These are phyloP conservation scores for Eucalyptus tenuipes DNA, from an alignment of 345 rosid species.

Conservation along the genomic window DNA sequence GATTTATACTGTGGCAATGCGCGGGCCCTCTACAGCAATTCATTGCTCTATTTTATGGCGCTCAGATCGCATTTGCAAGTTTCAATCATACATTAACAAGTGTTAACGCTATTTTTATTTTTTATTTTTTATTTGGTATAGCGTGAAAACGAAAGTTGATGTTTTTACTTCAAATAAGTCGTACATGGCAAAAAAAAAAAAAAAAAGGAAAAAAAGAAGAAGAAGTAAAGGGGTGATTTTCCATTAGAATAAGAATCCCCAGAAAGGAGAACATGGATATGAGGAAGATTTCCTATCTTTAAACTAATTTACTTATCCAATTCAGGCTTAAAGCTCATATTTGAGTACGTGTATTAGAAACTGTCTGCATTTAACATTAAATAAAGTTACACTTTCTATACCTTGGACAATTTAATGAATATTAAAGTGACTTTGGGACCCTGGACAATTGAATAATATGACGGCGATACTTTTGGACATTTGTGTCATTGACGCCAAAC, in stretches of 20 bases:
- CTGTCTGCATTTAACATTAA: not conserved
- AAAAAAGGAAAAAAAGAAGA: too few species aligned
- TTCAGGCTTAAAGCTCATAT: not conserved
- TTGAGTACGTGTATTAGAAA: not conserved
- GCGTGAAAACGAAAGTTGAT: not conserved
- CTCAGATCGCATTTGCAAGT: not conserved
- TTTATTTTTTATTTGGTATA: not conserved
- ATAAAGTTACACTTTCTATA: not conserved
- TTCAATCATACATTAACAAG: not conserved
- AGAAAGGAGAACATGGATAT: not conserved
- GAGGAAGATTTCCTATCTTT: not conserved
- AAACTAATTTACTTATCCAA: not conserved
- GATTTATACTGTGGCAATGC: not conserved
- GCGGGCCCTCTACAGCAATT: not conserved
- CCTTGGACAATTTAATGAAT: not conserved
- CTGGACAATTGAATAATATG: not conserved
- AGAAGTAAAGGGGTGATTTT: not conserved
- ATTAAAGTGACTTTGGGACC: not conserved
- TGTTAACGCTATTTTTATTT: not conserved
- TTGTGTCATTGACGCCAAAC: rapidly evolving
- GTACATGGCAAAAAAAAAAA: not conserved
- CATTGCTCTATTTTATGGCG: not conserved
- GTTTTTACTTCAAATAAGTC: not conserved
- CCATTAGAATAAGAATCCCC: not conserved
- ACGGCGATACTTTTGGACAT: not conserved